Evolutionary conservation across 768 basidiomycete species (phyloP), one percentile per base, ranked within the genome.

Genomic region (Lactifluus volemus): DNA sequence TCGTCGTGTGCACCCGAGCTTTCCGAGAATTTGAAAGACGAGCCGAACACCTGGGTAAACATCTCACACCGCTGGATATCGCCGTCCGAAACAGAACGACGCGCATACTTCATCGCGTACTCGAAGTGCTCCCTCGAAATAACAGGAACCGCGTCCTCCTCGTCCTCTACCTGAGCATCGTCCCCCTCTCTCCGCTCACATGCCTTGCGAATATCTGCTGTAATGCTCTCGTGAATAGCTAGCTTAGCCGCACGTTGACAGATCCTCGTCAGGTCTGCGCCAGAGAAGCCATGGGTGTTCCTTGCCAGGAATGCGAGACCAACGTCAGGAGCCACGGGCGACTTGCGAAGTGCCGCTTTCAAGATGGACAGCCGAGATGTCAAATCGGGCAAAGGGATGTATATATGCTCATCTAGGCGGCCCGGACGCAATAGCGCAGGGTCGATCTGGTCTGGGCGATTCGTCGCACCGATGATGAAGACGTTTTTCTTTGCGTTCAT

Each of bases 401-500:
- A 98, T 74, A 98, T 98, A 64, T 98, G 84, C 76, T 99, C 96
- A 73, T 99, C 97, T 55, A 99, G 85, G 83, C 96, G 96, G 73
- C 97, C 97, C 47, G 94, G 94, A 78, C 94, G 94, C 65, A 95
- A 83, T 44, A 95, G 81, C 17, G 95, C 94, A 49, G 91, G 77
- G 71, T 97, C 92, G 69, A 97, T 94, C 74, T 96, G 92, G 74
- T 98, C 95, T 32, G 93, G 94, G 68, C 95, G 81, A 79, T 98
- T 98, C 63, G 94, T 98, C 32, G 94, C 94, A 64, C 94, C 94
- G 64, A 97, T 97, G 76, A 93, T 92, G 78, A 94, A 95, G n/a
- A 93, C 91, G 72, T 97, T 98, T 83, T 98, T 98, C 84, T 96
- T 97, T 48, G 90, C 79, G 76, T 94, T 95, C 90, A 98, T 95